Percentiles rank a stretch among this genome's conserved stretches.
These are phyloP conservation scores for Chytriomyces hyalinus DNA, from an alignment of 192 early-diverging fungal genomes.

Conservation along the genomic window DNA sequence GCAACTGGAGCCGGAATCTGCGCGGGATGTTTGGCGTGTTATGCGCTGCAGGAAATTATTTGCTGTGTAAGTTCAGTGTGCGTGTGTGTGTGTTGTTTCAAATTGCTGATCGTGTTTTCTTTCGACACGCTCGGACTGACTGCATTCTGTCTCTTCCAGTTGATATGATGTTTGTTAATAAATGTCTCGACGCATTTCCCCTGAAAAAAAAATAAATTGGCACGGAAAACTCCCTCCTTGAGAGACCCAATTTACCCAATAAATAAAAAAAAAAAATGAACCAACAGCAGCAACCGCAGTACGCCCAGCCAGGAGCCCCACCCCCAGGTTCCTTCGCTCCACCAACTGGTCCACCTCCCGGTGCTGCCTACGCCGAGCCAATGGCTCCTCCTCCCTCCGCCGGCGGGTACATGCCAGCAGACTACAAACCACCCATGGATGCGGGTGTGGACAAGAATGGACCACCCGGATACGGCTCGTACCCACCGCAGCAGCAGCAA, in stretches of 20 bases:
- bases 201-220: background rate
- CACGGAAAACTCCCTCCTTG: background rate
- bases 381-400: background rate
- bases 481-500: slow-evolving; percentile 2
- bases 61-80: no score
- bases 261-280: background rate
- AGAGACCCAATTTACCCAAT: background rate
- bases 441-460: background rate
- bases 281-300: background rate
- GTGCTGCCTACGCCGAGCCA: background rate
- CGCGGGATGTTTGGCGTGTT: no score
- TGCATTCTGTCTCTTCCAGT: background rate
- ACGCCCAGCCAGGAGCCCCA: slow-evolving; percentile 3
- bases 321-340: background rate
- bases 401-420: background rate
- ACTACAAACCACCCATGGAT: background rate
- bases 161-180: background rate
- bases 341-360: background rate
- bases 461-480: background rate
- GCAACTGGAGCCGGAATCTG: no score
- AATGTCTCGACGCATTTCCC: no score
- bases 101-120: no score
- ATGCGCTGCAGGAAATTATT: no score
- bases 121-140: background rate
- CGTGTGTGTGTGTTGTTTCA: no score